phyloP scores from a whole-genome alignment of 768 basidiomycete species.

The Porphyrellus cyaneotinctus region DNA sequence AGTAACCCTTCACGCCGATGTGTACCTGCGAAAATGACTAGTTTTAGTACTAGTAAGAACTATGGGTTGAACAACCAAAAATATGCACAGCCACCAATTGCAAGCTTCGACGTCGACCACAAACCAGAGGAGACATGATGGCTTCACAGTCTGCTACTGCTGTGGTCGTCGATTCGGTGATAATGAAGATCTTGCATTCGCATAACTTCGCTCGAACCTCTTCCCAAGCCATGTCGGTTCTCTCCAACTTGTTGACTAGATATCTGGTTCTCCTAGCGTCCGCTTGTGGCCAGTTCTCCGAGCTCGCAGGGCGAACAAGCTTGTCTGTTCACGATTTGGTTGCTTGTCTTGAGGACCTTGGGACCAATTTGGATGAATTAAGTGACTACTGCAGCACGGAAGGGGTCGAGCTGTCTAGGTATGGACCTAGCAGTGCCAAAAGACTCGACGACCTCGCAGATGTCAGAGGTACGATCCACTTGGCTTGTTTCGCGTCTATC shows the following conservation, averaged over 20 bases:
- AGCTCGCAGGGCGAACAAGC: slow-evolving; percentile 64
- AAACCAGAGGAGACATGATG: slow-evolving; percentile 11
- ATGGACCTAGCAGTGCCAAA: slow-evolving; percentile 58
- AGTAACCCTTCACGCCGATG: too few species aligned
- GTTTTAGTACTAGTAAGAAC: too few species aligned
- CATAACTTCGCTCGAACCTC: slow-evolving; percentile 77
- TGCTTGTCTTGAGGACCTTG: slow-evolving; percentile 69
- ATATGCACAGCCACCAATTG: neutral
- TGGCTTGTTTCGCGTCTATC: neutral
- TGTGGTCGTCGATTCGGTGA: slow-evolving; percentile 63
- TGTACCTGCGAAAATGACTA: too few species aligned
- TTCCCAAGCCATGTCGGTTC: slow-evolving; percentile 60
- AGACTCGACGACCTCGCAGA: slow-evolving; percentile 72
- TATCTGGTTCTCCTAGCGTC: slow-evolving; percentile 64
- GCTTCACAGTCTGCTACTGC: slow-evolving; percentile 43
- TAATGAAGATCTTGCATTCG: slow-evolving; percentile 69
- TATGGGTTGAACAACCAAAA: too few species aligned
- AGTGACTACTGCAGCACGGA: slow-evolving; percentile 62
- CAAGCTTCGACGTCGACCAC: neutral
- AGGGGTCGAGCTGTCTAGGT: slow-evolving; percentile 63
- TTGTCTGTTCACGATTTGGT: slow-evolving; percentile 59
- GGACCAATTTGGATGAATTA: slow-evolving; percentile 67
- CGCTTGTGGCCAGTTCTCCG: slow-evolving; percentile 68
- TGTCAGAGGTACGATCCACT: slow-evolving; percentile 54
- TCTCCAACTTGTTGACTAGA: slow-evolving; percentile 73